Evolutionary conservation across 495 filamentous ascomycete genomes (phyloP), one percentile per base, ranked within the genome.

Genomic region (Cercophora samala): DNA sequence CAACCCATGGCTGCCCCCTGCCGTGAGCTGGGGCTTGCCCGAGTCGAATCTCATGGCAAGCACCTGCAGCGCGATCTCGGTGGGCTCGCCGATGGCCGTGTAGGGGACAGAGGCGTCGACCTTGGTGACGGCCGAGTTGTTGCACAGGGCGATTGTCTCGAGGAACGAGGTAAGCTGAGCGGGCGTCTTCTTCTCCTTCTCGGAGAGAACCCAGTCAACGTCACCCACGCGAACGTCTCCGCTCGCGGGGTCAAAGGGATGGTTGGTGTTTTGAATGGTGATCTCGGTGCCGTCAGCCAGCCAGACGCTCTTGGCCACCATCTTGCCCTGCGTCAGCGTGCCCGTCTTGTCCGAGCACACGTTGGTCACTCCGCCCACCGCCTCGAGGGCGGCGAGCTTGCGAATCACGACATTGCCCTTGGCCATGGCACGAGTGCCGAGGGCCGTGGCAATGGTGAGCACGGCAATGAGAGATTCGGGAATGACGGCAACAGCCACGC

Each of bases 291-390:
- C 79, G 26, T 83, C 85, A 0, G 89, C 89, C 62, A 96, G 79
- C 92, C 92, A 96, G 4, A 88, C 90, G 67, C 90, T 88, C 66
- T 87, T 86, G 29, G 90, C 87, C 11, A 94, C 88, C 90, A 93
- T 82, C 73, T 88, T 79, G 29, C 88, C 88, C 72, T 90, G 86
- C 0, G 91, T 95, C 25, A 95, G 79, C 1, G 91, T 95, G 5
- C 91, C 91, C 6, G 91, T 95, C 72, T 95, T 95, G 76, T 95
- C 91, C 4, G 90, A 93, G 75, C 91, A 95, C 70, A 95, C 93
- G 70, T 93, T 93, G 58, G 90, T 93, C 52, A 94, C 89, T 52
- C 91, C 91, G 23, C 91, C 91, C 26, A 95, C 87, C 0, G 91
- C 91, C 75, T 95, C 91, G 18, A 95, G 83, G 9, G 91, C 90